phyloP scores from a whole-genome alignment of 345 rosid genomes.

The Acer saccharum region DNA sequence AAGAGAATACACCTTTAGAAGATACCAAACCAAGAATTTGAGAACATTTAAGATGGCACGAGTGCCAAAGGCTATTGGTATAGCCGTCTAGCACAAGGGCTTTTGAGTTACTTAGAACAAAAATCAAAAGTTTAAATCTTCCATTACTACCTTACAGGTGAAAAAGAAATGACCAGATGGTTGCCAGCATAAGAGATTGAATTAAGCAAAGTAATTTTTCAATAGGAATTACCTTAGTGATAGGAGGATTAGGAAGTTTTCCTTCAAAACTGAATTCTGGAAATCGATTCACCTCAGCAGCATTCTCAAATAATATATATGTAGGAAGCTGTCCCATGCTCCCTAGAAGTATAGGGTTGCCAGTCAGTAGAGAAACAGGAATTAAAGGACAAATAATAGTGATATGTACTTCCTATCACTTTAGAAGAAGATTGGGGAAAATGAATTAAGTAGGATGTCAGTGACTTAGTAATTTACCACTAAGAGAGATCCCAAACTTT shows the following conservation, averaged over 20 bases:
- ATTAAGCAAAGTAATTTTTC: neutral
- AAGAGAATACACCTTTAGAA: neutral
- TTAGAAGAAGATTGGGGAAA: neutral
- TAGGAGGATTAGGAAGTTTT: slow-evolving; percentile 51
- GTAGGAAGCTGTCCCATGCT: slow-evolving; percentile 84
- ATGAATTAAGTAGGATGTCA: neutral
- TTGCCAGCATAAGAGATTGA: neutral
- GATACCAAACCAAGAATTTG: neutral
- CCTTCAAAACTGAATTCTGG: slow-evolving; percentile 74
- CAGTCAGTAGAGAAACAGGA: neutral
- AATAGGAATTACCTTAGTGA: slow-evolving; percentile 62
- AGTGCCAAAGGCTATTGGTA: neutral
- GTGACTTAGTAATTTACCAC: slow-evolving; percentile 37
- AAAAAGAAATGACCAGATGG: neutral
- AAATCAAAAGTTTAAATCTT: slow-evolving; percentile 4
- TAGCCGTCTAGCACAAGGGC: neutral
- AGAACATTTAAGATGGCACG: neutral
- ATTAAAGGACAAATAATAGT: neutral
- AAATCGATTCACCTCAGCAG: slow-evolving; percentile 70
- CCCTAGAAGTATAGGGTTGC: slow-evolving; percentile 41
- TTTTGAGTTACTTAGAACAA: neutral
- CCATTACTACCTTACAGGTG: neutral
- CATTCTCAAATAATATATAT: slow-evolving; percentile 78
- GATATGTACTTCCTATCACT: neutral
- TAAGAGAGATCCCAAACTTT: slow-evolving; percentile 84